Evolutionary conservation across 1,139 yeast species (phyloP).

Genomic region (Hemisphaericaspora subhashii): DNA sequence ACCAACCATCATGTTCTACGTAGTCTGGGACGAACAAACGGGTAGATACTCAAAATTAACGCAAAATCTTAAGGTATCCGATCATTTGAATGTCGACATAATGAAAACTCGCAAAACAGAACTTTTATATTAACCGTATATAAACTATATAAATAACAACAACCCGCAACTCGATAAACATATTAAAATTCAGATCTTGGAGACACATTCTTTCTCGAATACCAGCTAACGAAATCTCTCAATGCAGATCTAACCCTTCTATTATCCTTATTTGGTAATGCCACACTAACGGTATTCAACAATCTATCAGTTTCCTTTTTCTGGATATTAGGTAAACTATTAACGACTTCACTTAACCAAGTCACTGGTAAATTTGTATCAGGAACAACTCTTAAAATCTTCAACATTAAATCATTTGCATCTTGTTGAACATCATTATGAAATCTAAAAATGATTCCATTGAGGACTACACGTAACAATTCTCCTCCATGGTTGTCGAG

Average conservation of each 20-base stretch:
- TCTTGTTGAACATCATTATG: constrained; percentile 72
- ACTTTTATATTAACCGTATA: no score
- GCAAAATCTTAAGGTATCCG: no score
- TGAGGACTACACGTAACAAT: constrained; percentile 53
- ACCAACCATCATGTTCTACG: no score
- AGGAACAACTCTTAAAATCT: constrained; percentile 58
- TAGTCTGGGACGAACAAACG: no score
- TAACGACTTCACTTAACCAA: constrained; percentile 64
- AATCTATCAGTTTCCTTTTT: constrained; percentile 65
- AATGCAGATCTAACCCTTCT: constrained; percentile 71
- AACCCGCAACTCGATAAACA: background rate
- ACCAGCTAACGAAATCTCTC: constrained; percentile 80
- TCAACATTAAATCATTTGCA: constrained; percentile 71
- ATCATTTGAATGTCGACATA: no score
- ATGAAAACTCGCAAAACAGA: no score
- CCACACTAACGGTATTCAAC: constrained; percentile 53
- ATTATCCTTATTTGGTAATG: constrained; percentile 68
- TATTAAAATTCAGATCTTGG: constrained; percentile 42
- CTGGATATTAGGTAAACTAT: constrained; percentile 62
- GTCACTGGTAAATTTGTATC: constrained; percentile 36
- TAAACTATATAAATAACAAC: no score
- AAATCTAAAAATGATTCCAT: constrained; percentile 71
- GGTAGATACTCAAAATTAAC: no score
- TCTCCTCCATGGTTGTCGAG: constrained; percentile 57
- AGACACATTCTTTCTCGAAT: constrained; percentile 70